Evolutionary conservation across 768 basidiomycete species (phyloP), one percentile per base, ranked within the genome.

Genomic region (Lentinula lateritia): DNA sequence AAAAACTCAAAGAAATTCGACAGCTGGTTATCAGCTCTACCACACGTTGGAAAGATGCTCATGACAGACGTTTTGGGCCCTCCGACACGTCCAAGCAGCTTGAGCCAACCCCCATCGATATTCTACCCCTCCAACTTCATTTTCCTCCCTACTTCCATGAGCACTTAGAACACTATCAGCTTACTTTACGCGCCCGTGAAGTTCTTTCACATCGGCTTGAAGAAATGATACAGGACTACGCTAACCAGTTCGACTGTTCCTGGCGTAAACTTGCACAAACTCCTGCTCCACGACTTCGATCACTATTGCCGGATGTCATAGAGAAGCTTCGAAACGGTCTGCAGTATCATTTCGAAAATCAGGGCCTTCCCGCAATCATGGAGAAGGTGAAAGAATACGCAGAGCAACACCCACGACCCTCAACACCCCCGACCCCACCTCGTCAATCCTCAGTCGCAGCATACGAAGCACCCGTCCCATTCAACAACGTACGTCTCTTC

Each of bases 401-500:
- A 1, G 6, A 43, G 6, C 0, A 28, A 34, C 28, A 45, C 23
- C 39, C 55, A n/a, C 15, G 35, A 0, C 41, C 10, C 8, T 12
- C 28, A 0, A 6, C 38, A 41, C 55, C 38, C 6, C 15, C 35
- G 1, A 4, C 53, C 5, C 20, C 34, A 20, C 36, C 53, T 35
- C 18, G 9, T 1, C n/a, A 34, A 36, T 28, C 52, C n/a, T 15
- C 36, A 0, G 9, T 52, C 35, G 15, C 50, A 34, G 32, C 50
- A 16, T 52, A 52, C 50, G 13, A 52, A 35, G 13, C 50, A 3
- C 50, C 50, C 8, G 53, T 55, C 6, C 56, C 23, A 34, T 59
- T 59, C 36, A 59, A 59, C 38, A 46, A 59, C 15, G 58, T 59
- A 13, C 34, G 58, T 36, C 23, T 56, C 34, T 56, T 13, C 39